phyloP scores from a whole-genome alignment of 177 flowering plant genomes.

The Vitis hybrid region DNA sequence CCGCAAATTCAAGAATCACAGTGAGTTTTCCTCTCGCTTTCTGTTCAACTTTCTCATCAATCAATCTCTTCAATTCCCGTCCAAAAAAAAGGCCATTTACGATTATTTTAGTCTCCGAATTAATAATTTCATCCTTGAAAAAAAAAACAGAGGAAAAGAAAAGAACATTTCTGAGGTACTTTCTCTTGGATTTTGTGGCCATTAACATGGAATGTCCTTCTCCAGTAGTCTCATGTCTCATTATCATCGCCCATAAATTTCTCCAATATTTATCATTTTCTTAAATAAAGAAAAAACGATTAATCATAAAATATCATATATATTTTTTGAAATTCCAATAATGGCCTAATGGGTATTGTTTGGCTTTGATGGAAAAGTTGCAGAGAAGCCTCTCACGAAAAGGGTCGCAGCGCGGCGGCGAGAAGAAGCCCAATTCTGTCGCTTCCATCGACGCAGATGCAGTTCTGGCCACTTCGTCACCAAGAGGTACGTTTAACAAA shows the following conservation, averaged over 20 bases:
- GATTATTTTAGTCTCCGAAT: background rate
- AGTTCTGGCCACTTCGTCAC: conserved; percentile 22
- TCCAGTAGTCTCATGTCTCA: no score
- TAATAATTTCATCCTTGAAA: background rate
- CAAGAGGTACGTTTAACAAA: conserved; percentile 41
- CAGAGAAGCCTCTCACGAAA: conserved; percentile 74
- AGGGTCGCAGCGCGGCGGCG: conserved; percentile 41
- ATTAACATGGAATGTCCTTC: no score
- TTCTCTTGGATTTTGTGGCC: no score
- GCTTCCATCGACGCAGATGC: conserved; percentile 23
- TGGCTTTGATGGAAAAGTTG: conserved; percentile 29
- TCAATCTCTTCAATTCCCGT: background rate
- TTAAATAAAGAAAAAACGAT: no score
- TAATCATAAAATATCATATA: no score
- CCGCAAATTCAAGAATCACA: conserved; percentile 43
- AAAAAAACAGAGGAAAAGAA: background rate
- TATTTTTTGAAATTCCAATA: background rate
- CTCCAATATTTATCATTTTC: no score
- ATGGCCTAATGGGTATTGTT: background rate
- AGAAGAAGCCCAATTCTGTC: conserved; percentile 29
- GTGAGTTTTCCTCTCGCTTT: conserved; percentile 36
- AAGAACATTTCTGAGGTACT: no score
- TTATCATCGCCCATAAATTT: no score
- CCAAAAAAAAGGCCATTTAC: background rate
- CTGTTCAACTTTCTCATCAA: background rate